Percentiles rank a stretch among this genome's conserved stretches.
Evolutionary conservation across 208 protist species (phyloP).

Genomic region (Trypanosoma avium): DNA sequence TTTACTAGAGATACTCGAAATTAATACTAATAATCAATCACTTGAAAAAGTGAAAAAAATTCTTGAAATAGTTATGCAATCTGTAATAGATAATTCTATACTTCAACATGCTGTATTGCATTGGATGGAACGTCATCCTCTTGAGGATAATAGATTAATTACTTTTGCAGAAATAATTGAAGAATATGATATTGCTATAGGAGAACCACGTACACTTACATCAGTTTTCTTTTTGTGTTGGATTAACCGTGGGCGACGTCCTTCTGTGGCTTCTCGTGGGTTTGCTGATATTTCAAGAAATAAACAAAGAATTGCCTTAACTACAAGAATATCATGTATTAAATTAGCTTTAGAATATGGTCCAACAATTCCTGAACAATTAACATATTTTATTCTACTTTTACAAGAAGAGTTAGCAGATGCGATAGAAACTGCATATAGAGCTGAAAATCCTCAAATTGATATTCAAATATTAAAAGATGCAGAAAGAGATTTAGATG

Average conservation of each 20-base stretch:
- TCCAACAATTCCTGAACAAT: slow-evolving; percentile 36
- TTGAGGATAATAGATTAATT: slow-evolving; percentile 59
- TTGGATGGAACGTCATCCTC: slow-evolving; percentile 68
- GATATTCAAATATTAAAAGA: too few relatives aligned
- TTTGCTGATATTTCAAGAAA: slow-evolving; percentile 66
- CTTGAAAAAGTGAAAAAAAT: slow-evolving; percentile 9
- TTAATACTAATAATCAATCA: slow-evolving; percentile 8
- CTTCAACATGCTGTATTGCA: slow-evolving; percentile 45
- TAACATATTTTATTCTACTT: slow-evolving; percentile 63
- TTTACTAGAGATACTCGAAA: slow-evolving; percentile 34
- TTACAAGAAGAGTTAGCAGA: slow-evolving; percentile 69
- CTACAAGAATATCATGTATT: slow-evolving; percentile 45
- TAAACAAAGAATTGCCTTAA: slow-evolving; percentile 37
- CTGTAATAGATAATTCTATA: slow-evolving; percentile 23
- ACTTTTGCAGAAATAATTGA: slow-evolving; percentile 59
- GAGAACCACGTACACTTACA: slow-evolving; percentile 48
- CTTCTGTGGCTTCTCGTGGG: slow-evolving; percentile 39
- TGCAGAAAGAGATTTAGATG: slow-evolving; percentile 31
- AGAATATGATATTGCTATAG: slow-evolving; percentile 37
- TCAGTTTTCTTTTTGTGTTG: slow-evolving; percentile 64
- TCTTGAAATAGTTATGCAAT: slow-evolving; percentile 14
- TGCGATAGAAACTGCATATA: slow-evolving; percentile 41
- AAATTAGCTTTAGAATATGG: slow-evolving; percentile 42
- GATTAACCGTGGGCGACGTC: slow-evolving; percentile 29
- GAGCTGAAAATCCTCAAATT: too few relatives aligned